These are phyloP conservation scores for Tulasnella sp. DNA, from an alignment of 768 basidiomycete species.

Conservation along the genomic window DNA sequence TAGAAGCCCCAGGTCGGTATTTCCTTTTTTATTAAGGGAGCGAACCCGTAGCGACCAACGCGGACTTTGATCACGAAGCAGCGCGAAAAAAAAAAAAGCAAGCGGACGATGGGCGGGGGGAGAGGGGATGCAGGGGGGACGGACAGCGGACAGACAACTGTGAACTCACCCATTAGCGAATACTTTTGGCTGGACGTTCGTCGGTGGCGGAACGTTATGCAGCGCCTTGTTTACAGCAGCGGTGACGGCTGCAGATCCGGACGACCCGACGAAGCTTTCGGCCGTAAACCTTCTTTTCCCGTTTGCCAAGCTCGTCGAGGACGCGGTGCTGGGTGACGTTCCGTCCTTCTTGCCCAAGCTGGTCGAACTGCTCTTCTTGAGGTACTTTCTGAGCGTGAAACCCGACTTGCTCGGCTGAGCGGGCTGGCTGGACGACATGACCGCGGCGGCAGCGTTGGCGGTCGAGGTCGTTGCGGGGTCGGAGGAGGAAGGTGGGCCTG, in stretches of 20 bases:
- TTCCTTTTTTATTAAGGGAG: neutral
- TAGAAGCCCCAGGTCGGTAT: too few relatives aligned
- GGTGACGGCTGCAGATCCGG: neutral
- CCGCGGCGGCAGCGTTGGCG: too few relatives aligned
- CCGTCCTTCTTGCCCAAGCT: neutral
- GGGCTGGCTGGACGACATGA: neutral
- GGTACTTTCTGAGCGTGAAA: neutral
- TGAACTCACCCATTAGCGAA: conserved; percentile 13
- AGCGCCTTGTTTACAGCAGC: conserved; percentile 7
- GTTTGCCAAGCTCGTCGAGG: neutral
- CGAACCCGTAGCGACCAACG: neutral
- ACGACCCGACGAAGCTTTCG: neutral
- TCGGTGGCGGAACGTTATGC: conserved; percentile 4
- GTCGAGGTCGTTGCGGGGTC: neutral
- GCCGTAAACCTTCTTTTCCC: neutral
- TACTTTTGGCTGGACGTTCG: conserved; percentile 7
- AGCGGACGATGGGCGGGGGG: neutral
- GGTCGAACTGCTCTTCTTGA: neutral
- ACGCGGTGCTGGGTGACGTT: neutral
- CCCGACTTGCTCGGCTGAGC: neutral
- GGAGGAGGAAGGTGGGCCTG: neutral
- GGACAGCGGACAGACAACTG: too few relatives aligned
- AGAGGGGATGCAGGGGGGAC: neutral
- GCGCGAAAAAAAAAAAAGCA: neutral
- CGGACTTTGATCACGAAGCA: neutral